phyloP scores from a whole-genome alignment of 768 basidiomycete species.

The Mycena indigotica region DNA sequence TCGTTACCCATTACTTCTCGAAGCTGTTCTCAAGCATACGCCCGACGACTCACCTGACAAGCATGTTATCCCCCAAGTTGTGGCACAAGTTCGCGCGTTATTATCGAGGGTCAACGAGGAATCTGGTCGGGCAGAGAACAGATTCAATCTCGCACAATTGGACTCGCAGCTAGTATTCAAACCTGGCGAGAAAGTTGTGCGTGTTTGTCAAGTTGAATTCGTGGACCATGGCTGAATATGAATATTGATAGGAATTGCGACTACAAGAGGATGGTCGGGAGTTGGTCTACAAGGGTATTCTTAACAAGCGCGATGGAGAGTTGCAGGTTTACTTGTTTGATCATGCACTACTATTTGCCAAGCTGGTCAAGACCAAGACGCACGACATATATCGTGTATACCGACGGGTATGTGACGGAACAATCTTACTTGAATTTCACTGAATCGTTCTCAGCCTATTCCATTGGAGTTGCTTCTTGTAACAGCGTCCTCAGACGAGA shows the following conservation, averaged over 20 bases:
- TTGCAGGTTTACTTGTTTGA: slow-evolving; percentile 95
- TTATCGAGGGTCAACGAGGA: slow-evolving; percentile 88
- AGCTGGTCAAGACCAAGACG: slow-evolving; percentile 79
- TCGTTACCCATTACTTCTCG: slow-evolving; percentile 91
- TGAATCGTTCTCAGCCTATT: slow-evolving; percentile 67
- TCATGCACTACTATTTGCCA: slow-evolving; percentile 93
- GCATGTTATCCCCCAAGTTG: slow-evolving; percentile 69
- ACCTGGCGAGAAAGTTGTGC: slow-evolving; percentile 86
- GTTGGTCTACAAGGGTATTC: slow-evolving; percentile 84
- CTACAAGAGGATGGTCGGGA: slow-evolving; percentile 87
- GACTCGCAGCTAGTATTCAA: slow-evolving; percentile 90
- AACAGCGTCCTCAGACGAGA: slow-evolving; percentile 69
- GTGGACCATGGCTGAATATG: neutral
- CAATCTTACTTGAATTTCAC: slow-evolving; percentile 4
- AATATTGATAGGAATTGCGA: slow-evolving; percentile 71
- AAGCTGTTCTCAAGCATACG: slow-evolving; percentile 90
- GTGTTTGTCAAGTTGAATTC: slow-evolving; percentile 32
- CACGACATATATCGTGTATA: slow-evolving; percentile 93
- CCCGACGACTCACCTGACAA: slow-evolving; percentile 90
- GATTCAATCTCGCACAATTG: slow-evolving; percentile 92
- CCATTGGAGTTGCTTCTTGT: slow-evolving; percentile 91
- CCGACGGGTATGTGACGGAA: slow-evolving; percentile 66
- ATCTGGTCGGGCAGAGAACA: slow-evolving; percentile 93
- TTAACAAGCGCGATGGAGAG: slow-evolving; percentile 92
- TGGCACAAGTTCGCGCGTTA: slow-evolving; percentile 78